A percentile compares a stretch with the other conserved stretches of the same genome.
Evolutionary conservation across 2,329 filamentous ascomycete species (phyloP).

Genomic region (Chaetothyriales sp.): DNA sequence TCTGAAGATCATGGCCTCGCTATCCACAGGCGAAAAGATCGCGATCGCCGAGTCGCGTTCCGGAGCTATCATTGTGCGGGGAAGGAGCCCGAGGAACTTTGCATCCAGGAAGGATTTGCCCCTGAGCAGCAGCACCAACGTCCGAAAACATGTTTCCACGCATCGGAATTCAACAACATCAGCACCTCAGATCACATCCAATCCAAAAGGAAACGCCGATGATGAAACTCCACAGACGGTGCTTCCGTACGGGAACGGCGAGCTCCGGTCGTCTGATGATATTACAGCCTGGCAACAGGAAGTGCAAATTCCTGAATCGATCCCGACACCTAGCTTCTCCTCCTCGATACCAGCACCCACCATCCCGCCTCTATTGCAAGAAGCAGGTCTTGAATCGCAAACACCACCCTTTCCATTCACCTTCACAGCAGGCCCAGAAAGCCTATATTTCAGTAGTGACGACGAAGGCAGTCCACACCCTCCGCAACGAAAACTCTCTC

Average conservation of each 20-base stretch:
- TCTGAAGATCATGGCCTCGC: conserved; percentile 69
- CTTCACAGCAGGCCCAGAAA: conserved; percentile 17
- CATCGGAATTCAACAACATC: conserved; percentile 12
- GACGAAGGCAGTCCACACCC: conserved; percentile 16
- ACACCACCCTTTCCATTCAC: conserved; percentile 13
- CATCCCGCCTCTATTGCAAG: conserved; percentile 6
- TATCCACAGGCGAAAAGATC: conserved; percentile 71
- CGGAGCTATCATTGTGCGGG: conserved; percentile 83
- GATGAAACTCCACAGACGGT: conserved; percentile 8
- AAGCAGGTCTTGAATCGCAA: conserved; percentile 13
- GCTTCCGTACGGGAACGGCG: conserved; percentile 6
- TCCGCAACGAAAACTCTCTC: conserved; percentile 8
- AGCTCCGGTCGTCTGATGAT: conserved; percentile 7
- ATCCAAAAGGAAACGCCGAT: conserved; percentile 14
- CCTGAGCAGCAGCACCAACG: conserved; percentile 62
- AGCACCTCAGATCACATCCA: conserved; percentile 16
- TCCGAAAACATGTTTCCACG: conserved; percentile 50
- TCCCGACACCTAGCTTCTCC: conserved; percentile 12
- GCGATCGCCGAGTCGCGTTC: conserved; percentile 74
- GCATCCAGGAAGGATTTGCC: conserved; percentile 88
- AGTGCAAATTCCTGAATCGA: conserved; percentile 10
- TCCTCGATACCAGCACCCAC: conserved; percentile 8
- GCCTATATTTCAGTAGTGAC: conserved; percentile 18
- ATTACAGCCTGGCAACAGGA: conserved; percentile 8
- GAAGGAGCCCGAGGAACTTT: conserved; percentile 86